Evolutionary conservation across 495 filamentous ascomycete species (phyloP).

Genomic region (Aspergillus nanangensis): DNA sequence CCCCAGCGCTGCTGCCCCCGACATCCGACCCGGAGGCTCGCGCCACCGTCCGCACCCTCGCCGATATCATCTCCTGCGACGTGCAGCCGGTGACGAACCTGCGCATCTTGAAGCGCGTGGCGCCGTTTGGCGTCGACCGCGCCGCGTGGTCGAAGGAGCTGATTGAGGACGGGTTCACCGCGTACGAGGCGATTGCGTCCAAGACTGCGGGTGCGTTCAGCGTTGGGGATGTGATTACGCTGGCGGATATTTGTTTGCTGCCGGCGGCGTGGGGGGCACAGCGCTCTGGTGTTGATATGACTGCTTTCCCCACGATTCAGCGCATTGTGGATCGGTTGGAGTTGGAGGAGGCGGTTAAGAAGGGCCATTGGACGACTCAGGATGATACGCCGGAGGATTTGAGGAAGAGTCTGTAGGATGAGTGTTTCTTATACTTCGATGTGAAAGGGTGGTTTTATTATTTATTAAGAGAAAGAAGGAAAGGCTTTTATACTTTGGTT

Average conservation of each 20-base stretch:
- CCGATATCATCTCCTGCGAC: slow-evolving; percentile 44
- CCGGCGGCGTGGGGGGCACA: slow-evolving; percentile 49
- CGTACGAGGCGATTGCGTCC: slow-evolving; percentile 39
- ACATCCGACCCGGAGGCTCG: slow-evolving; percentile 18
- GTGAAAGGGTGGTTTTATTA: background rate
- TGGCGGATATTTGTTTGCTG: slow-evolving; percentile 50
- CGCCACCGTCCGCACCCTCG: slow-evolving; percentile 38
- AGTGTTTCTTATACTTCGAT: background rate
- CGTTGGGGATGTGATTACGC: slow-evolving; percentile 44
- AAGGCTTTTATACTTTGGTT: too few species aligned
- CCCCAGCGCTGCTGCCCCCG: slow-evolving; percentile 32
- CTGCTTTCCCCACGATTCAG: slow-evolving; percentile 30
- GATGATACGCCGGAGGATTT: slow-evolving; percentile 47
- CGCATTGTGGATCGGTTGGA: slow-evolving; percentile 35
- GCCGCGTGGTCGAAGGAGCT: slow-evolving; percentile 32
- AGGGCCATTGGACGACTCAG: slow-evolving; percentile 43
- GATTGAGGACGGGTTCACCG: slow-evolving; percentile 39
- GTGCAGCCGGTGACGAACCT: slow-evolving; percentile 49
- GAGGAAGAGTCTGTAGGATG: slow-evolving; percentile 9
- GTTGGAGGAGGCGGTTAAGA: slow-evolving; percentile 29
- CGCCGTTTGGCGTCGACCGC: slow-evolving; percentile 31
- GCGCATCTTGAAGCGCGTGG: slow-evolving; percentile 38
- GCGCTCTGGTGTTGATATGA: slow-evolving; percentile 43
- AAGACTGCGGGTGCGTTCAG: slow-evolving; percentile 38
- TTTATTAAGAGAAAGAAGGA: background rate